Evolutionary conservation across 306 rosid genomes (phyloP), one percentile per base, ranked within the genome.

Genomic region (Astragalus glycyphyllos): DNA sequence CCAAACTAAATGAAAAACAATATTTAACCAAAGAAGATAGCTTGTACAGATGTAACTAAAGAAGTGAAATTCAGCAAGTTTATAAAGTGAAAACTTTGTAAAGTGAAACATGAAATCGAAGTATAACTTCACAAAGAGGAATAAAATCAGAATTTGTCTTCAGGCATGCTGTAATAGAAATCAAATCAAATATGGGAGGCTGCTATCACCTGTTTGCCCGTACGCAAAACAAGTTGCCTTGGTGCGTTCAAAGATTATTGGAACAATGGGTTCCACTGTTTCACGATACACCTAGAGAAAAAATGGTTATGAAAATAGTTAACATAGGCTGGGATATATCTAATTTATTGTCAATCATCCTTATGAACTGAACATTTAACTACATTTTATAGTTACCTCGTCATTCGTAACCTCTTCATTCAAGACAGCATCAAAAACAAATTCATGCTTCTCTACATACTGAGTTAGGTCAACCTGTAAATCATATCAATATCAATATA

Each of bases 241-340:
- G 38, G 97, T 95, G 65, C 99, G 92, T 67, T 95, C 96, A 79
- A 95, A 95, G 63, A 95, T 91, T 56, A 95, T 87, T 53, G 99
- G 99, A 86, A 95, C 97, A 71, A 95, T 91, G 74, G 99, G 99
- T 84, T 95, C 99, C 68, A 95, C 99, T 13, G 99, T 95, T 85
- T 95, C 97, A 79, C 81, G 88, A 74, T 95, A 95, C 12, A 95
- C 97, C 99, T 95, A 78, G 9, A 47, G 44, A 78, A 63, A 17
- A 14, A 67, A 79, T 6, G 29, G 44, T 51, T 41, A 41, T 53
- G 15, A 70, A 31, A 13, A 16, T 59, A 57, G 65, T 73, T 59
- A 59, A 59, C 64, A 73, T 16, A 10, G 47, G 69, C 23, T 65
- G 56, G 15, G 42, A 40, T 73, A 69, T 47, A 46, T 17, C 67